Evolutionary conservation across 2,329 filamentous ascomycete genomes (phyloP), one percentile per base, ranked within the genome.

Genomic region (Microdochium bolleyi): DNA sequence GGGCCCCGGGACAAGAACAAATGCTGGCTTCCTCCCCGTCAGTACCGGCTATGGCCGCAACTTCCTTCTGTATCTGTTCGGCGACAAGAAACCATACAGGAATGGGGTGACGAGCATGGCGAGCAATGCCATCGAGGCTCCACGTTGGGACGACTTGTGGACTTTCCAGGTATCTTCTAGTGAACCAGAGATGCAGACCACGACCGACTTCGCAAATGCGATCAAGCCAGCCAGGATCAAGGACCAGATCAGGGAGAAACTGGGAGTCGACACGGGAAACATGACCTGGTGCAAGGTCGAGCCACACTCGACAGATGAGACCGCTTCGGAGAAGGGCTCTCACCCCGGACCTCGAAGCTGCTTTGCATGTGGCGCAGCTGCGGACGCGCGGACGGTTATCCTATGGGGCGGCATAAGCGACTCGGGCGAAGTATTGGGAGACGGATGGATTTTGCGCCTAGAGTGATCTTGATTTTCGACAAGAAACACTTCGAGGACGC

Each of bases 361-460:
- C 63, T 77, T 62, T 54, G 68, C 54, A 49, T 76, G 64, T 55
- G 66, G 54, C 57, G 64, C 70, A 0, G 73, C 76, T 50, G 64
- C 74, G 3, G 73, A 74, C 55, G 75, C 72, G 3, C 73, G 70
- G 50, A 74, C 67, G 14, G 68, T 77, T 7, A 65, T 81, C 2
- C 58, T 79, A 13, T 82, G 78, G 78, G 79, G 78, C n/a, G 78
- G 79, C 0, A 55, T 72, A 3, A 73, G 73, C 57, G 67, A 64
- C 0, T 63, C 70, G 37, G 73, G 74, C 2, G 68, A 67, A 48
- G 61, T 56, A 16, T 67, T 71, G 49, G 66, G 64, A 1, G 69
- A 73, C 54, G 71, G 71, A 2, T 73, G 71, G 71, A 53, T 72
- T 14, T 57, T 73, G 21, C 50, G 53, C 25, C 38, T 66, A 10